Percentiles rank a stretch among this genome's conserved stretches.
Evolutionary conservation across 257 asterid species (phyloP).

Genomic region (Nicotiana paniculata): DNA sequence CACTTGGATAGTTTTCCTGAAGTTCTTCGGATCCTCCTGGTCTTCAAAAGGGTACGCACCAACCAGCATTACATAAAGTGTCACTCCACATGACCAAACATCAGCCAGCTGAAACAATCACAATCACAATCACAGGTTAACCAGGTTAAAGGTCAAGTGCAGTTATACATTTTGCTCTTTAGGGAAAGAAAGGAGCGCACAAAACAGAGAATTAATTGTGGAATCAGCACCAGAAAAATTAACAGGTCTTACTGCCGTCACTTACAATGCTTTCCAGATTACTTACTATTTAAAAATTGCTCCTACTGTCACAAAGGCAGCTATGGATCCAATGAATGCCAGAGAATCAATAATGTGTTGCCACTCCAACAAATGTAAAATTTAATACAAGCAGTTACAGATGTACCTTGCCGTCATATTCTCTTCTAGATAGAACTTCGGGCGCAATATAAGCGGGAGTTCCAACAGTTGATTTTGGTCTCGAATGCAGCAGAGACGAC

Average conservation of each 20-base stretch:
- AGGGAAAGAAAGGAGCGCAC: background rate
- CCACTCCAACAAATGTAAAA: background rate
- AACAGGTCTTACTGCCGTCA: background rate
- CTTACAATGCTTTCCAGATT: background rate
- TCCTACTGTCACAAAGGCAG: background rate
- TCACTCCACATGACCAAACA: slow-evolving; percentile 53
- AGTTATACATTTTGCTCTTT: background rate
- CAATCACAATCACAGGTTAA: background rate
- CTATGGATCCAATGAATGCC: background rate
- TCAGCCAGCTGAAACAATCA: slow-evolving; percentile 30
- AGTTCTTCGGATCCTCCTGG: slow-evolving; percentile 39
- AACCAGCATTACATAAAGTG: slow-evolving; percentile 45
- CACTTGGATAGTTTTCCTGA: slow-evolving; percentile 36
- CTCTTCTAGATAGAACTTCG: slow-evolving; percentile 62
- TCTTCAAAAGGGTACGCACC: slow-evolving; percentile 51
- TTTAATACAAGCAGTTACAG: background rate
- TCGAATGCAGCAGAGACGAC: slow-evolving; percentile 37
- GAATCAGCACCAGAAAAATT: background rate
- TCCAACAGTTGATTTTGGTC: slow-evolving; percentile 76
- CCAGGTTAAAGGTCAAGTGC: background rate
- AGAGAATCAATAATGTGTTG: background rate
- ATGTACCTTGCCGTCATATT: slow-evolving; percentile 68
- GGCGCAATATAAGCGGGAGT: slow-evolving; percentile 78
- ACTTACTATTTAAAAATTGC: background rate
- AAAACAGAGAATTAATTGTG: background rate